Conservation (phyloP, 23 red algal genomes). For the Gracilaria domingensis region DNA sequence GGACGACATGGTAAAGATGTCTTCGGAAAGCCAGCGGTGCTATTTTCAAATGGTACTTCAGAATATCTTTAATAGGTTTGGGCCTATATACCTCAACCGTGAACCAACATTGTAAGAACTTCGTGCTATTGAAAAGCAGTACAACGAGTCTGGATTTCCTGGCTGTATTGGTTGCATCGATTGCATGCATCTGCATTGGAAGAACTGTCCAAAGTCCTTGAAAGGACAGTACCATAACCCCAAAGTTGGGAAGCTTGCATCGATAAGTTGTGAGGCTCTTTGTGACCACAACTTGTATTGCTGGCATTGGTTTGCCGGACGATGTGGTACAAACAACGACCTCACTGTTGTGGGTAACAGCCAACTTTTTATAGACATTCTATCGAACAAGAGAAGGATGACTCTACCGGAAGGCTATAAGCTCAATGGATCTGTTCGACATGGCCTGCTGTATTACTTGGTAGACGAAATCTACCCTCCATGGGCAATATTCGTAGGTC, state of each 20-base stretch:
- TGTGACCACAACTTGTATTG: conserved; percentile 17
- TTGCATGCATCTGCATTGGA: no score
- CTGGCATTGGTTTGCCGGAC: conserved; percentile 51
- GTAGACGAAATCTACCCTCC: no score
- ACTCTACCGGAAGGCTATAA: conserved; percentile 39
- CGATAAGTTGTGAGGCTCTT: no score
- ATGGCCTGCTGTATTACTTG: conserved; percentile 36
- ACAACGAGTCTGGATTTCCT: conserved; percentile 27
- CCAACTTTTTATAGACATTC: conserved; percentile 52
- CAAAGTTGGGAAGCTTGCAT: no score
- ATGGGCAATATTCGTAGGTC: conserved; percentile 41
- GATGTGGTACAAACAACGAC: conserved; percentile 52
- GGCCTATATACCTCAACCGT: conserved; percentile 23
- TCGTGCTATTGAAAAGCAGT: not conserved
- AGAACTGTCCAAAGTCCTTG: no score
- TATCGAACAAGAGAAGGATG: not conserved
- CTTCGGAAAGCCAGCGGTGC: not conserved
- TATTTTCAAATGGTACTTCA: not conserved
- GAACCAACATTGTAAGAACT: conserved; percentile 2
- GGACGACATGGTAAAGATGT: conserved; percentile 51
- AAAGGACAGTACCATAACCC: no score
- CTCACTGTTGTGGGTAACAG: conserved; percentile 34
- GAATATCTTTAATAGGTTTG: no score
- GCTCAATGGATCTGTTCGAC: conserved; percentile 5
- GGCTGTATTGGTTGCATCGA: conserved; percentile 41